Percentiles rank a stretch among this genome's conserved stretches.
phyloP scores from a whole-genome alignment of 2,329 filamentous ascomycete genomes.

The Colletotrichum sp. region DNA sequence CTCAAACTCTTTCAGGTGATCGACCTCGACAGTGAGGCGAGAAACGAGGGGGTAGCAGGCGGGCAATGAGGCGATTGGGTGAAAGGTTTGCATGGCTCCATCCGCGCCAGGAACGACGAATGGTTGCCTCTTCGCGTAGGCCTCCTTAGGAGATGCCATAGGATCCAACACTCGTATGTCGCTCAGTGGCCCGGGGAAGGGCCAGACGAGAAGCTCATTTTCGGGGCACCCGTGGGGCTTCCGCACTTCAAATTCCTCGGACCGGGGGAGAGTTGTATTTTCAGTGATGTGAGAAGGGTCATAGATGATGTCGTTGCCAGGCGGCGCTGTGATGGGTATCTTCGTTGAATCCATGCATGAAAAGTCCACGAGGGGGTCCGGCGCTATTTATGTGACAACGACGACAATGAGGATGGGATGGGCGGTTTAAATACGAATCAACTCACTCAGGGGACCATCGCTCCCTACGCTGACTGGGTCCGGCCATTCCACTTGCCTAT shows the following conservation, averaged over 20 bases:
- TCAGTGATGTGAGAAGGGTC: neutral
- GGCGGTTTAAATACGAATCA: neutral
- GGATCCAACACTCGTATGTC: neutral
- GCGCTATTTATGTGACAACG: neutral
- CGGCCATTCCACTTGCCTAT: neutral
- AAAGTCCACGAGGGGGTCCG: neutral
- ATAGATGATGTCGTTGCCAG: neutral
- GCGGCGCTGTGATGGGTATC: neutral
- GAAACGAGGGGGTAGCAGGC: neutral
- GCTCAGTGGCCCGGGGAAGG: neutral
- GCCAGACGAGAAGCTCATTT: neutral
- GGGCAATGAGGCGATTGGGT: neutral
- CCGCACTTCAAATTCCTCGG: neutral
- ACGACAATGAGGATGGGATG: neutral
- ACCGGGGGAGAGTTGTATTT: neutral
- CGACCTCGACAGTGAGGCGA: neutral
- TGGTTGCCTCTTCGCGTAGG: neutral
- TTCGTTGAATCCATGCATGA: neutral
- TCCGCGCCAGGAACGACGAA: neutral
- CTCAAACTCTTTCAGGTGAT: neutral
- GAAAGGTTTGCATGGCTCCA: neutral
- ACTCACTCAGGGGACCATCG: too few relatives aligned
- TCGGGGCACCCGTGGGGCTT: neutral
- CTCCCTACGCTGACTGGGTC: too few relatives aligned
- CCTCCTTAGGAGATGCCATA: neutral